Conservation (phyloP, 768 basidiomycete genomes). For the Suillus alpinus region DNA sequence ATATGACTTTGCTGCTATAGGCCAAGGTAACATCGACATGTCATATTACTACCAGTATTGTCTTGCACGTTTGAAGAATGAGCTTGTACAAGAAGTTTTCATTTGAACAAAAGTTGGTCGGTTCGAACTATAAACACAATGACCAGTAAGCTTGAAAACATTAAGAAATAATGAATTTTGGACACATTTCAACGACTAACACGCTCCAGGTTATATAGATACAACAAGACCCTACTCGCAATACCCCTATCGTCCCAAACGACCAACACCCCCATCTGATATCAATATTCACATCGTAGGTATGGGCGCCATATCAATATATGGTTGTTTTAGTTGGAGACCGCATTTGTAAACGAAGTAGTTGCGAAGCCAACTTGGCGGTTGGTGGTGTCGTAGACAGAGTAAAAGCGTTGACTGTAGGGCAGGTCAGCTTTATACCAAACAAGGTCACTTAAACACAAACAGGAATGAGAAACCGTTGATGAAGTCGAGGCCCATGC, state of each 20-base stretch:
- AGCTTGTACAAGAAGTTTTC: background rate
- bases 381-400: slow-evolving; percentile 36
- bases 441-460: background rate
- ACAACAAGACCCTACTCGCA: background rate
- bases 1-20: background rate
- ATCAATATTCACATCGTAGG: background rate
- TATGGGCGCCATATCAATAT: background rate
- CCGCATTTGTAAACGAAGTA: slow-evolving; percentile 29
- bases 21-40: background rate
- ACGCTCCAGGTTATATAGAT: background rate
- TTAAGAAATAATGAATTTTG: background rate
- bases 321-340: background rate
- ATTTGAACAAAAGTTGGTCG: background rate
- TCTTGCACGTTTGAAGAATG: background rate
- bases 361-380: slow-evolving; percentile 37
- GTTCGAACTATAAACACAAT: background rate
- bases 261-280: background rate
- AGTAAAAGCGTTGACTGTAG: slow-evolving; percentile 35
- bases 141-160: background rate
- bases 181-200: background rate
- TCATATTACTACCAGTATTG: background rate
- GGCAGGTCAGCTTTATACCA: background rate
- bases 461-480: slow-evolving; percentile 22
- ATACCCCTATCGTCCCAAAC: background rate
- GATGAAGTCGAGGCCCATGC: slow-evolving; percentile 22